phyloP scores from a whole-genome alignment of 768 basidiomycete species.

The Coprinellus aureogranulatus region DNA sequence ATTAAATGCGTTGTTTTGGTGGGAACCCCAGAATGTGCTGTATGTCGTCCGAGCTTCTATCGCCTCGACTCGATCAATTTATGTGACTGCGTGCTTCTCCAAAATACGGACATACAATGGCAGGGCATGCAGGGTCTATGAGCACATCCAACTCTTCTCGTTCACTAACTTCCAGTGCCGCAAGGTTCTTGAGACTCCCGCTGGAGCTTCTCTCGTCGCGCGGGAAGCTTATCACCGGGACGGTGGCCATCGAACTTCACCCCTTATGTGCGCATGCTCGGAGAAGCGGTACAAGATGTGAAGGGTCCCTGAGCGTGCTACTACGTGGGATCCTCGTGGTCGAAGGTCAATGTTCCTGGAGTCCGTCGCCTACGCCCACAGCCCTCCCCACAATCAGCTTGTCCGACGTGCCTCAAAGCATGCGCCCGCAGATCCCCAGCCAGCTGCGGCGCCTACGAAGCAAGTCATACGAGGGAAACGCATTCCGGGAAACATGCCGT shows the following conservation, averaged over 20 bases:
- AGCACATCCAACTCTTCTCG: no score
- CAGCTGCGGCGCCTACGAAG: not conserved
- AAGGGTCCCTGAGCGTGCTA: not conserved
- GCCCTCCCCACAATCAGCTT: not conserved
- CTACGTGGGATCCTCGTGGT: conserved; percentile 2
- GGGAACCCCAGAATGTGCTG: not conserved
- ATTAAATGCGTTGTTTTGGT: not conserved
- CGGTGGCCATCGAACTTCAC: no score
- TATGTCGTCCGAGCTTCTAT: conserved; percentile 2
- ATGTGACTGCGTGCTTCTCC: not conserved
- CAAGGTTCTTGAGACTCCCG: no score
- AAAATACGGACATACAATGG: conserved; percentile 5
- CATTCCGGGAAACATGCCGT: not conserved
- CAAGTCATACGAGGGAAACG: not conserved
- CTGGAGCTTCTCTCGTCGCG: no score
- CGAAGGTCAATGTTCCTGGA: not conserved
- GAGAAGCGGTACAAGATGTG: no score
- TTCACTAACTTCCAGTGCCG: no score
- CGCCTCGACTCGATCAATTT: conserved; percentile 5
- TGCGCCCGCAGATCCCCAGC: not conserved
- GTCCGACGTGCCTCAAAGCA: not conserved
- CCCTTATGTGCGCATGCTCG: no score
- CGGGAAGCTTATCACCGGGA: no score
- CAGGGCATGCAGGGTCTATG: not conserved
- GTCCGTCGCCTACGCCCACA: not conserved